Percentiles rank a stretch among this genome's conserved stretches.
Conservation (phyloP, 78 protist species). For the Isochrysis galbana region DNA sequence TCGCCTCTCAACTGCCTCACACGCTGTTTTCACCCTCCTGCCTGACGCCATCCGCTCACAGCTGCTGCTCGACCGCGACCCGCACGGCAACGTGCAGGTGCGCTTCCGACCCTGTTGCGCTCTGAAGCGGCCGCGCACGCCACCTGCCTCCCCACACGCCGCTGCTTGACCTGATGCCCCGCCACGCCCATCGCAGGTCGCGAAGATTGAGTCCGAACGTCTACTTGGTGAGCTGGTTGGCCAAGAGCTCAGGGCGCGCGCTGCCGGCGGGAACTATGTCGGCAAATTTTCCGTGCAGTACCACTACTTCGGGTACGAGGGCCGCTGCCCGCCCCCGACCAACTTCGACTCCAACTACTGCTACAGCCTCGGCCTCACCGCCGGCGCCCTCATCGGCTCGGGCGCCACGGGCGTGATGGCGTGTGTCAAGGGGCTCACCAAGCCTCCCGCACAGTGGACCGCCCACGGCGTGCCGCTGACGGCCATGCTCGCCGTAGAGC, state of each 20-base stretch:
- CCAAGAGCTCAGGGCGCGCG: not conserved
- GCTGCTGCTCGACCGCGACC: constrained; percentile 42
- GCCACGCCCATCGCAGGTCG: too few species aligned
- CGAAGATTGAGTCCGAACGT: constrained; percentile 59
- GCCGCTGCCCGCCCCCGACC: constrained; percentile 61
- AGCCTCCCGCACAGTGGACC: constrained; percentile 33
- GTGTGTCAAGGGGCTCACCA: not conserved
- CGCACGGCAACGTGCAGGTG: constrained; percentile 36
- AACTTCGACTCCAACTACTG: constrained; percentile 68
- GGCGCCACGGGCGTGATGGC: constrained; percentile 63
- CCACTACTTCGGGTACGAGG: constrained; percentile 80
- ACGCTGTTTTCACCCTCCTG: constrained; percentile 2
- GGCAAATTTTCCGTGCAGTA: constrained; percentile 19
- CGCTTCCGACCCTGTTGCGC: not conserved
- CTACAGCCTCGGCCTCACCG: constrained; percentile 63
- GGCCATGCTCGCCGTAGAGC: constrained; percentile 39
- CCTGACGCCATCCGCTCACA: constrained; percentile 32
- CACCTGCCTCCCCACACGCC: too few species aligned
- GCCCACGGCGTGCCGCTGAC: constrained; percentile 55
- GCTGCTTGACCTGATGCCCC: too few species aligned
- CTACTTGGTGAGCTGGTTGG: constrained; percentile 27
- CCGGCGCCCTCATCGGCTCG: constrained; percentile 37
- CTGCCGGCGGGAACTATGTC: not conserved
- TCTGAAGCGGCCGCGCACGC: not conserved
- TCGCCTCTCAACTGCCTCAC: not conserved